These are phyloP conservation scores for Neotropicomus parvogracilis DNA, from an alignment of 1,284 basidiomycete species.

Conservation along the genomic window DNA sequence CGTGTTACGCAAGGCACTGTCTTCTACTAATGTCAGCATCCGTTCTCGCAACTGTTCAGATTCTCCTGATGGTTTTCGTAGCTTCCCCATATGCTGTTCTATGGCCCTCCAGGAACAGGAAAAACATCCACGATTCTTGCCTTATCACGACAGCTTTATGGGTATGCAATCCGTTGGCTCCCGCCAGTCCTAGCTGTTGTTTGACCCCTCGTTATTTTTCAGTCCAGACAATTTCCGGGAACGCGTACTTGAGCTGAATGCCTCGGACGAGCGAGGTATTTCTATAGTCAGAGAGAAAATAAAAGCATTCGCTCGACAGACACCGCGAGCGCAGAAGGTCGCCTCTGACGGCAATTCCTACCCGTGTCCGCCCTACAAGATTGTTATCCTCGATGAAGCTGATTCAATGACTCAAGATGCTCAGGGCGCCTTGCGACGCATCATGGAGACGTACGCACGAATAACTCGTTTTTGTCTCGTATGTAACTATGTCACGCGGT, in stretches of 20 bases:
- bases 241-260: slow-evolving; percentile 96
- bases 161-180: slow-evolving; percentile 48
- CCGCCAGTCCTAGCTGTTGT: neutral
- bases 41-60: neutral
- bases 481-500: slow-evolving; percentile 99
- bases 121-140: slow-evolving; percentile 99
- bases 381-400: slow-evolving; percentile 98
- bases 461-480: slow-evolving; percentile 98
- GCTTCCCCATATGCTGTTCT: slow-evolving; percentile 99
- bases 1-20: slow-evolving; percentile 87
- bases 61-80: slow-evolving; percentile 36
- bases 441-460: slow-evolving; percentile 97
- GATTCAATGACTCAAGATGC: slow-evolving; percentile 99
- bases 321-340: slow-evolving; percentile 74
- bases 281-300: slow-evolving; percentile 96
- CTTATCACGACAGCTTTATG: slow-evolving; percentile 90
- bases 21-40: slow-evolving; percentile 80
- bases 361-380: slow-evolving; percentile 98
- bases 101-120: slow-evolving; percentile 97
- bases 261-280: slow-evolving; percentile 98
- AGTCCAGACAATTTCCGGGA: slow-evolving; percentile 94
- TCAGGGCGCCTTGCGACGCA: slow-evolving; percentile 90
- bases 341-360: slow-evolving; percentile 82
- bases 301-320: slow-evolving; percentile 97
- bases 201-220: slow-evolving; percentile 6